These are phyloP conservation scores for Delonix regia DNA, from an alignment of 306 rosid genomes.

Conservation along the genomic window DNA sequence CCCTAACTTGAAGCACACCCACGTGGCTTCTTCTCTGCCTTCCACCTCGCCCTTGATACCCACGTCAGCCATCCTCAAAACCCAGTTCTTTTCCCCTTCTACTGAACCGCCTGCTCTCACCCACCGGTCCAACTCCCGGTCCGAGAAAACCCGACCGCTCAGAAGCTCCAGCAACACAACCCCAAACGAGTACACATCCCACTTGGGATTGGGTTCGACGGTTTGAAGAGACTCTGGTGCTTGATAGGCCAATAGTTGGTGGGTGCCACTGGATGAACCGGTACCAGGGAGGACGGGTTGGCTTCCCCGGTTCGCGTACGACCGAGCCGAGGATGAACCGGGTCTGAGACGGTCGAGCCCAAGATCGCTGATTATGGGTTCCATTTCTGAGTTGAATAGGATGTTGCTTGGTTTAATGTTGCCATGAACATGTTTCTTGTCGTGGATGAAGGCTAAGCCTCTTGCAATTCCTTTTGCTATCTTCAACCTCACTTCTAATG, in stretches of 20 bases:
- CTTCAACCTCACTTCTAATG: constrained; percentile 66
- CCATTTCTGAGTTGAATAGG: constrained; percentile 65
- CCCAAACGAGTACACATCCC: constrained; percentile 95
- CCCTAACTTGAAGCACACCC: constrained; percentile 70
- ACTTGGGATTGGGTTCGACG: constrained; percentile 61
- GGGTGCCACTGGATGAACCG: constrained; percentile 24
- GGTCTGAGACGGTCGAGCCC: constrained; percentile 60
- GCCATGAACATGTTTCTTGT: constrained; percentile 87
- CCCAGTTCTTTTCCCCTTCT: constrained; percentile 62
- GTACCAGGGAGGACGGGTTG: constrained; percentile 33
- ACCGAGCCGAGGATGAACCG: constrained; percentile 42
- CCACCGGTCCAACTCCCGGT: constrained; percentile 68
- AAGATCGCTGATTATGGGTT: constrained; percentile 71
- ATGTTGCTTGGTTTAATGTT: constrained; percentile 79
- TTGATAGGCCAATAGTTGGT: constrained; percentile 49
- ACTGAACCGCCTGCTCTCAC: constrained; percentile 32
- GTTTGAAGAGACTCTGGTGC: constrained; percentile 79
- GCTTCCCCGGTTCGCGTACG: constrained; percentile 47
- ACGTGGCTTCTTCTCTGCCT: constrained; percentile 56
- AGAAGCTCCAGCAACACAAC: constrained; percentile 77
- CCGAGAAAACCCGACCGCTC: constrained; percentile 61
- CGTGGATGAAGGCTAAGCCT: constrained; percentile 80
- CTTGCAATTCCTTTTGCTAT: constrained; percentile 79
- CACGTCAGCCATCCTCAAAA: constrained; percentile 61
- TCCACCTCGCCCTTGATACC: constrained; percentile 61